Conservation (phyloP, 495 filamentous ascomycete species). For the Aspergillus sclerotioniger region DNA sequence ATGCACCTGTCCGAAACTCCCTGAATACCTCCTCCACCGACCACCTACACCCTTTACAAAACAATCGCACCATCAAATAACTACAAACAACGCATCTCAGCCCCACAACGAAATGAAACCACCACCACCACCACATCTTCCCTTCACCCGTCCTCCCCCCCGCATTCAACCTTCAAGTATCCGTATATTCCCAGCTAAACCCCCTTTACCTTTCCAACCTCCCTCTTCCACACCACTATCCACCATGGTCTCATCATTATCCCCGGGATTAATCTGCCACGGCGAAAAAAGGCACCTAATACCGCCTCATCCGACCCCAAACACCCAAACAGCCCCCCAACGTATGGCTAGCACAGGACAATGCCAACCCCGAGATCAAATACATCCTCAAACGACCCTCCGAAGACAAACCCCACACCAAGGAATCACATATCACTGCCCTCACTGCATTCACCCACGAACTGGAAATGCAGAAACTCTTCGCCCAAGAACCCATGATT, state of each 20-base stretch:
- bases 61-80: too few relatives aligned
- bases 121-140: too few relatives aligned
- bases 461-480: not conserved
- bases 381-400: not conserved
- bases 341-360: not conserved
- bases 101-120: too few relatives aligned
- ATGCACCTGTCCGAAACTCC: too few relatives aligned
- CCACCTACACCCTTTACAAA: too few relatives aligned
- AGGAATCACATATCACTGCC: not conserved
- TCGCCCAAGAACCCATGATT: not conserved
- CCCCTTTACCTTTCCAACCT: not conserved
- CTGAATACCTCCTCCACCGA: too few relatives aligned
- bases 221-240: not conserved
- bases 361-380: not conserved
- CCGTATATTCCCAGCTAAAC: not conserved
- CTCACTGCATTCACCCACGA: not conserved
- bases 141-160: too few relatives aligned
- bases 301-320: not conserved
- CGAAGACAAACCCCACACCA: not conserved
- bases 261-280: not conserved
- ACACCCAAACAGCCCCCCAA: not conserved
- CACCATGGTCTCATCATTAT: not conserved
- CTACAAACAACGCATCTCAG: too few relatives aligned
- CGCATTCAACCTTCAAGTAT: too few relatives aligned
- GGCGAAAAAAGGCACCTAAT: not conserved